Conservation (phyloP, 306 rosid genomes). For the Vigna nakashimae region DNA sequence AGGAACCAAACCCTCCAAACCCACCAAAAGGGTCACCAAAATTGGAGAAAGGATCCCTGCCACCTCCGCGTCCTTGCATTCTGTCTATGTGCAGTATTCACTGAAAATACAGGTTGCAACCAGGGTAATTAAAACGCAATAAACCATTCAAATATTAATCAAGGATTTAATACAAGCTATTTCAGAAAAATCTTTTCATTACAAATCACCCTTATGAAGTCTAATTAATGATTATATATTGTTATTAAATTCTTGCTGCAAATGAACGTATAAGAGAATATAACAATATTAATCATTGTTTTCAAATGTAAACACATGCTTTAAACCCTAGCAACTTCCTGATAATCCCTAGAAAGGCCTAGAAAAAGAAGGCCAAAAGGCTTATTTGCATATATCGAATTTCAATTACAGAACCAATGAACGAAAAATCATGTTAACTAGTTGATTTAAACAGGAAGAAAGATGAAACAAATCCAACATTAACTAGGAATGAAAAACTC, state of each 20-base stretch:
- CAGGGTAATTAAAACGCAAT: background rate
- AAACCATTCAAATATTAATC: background rate
- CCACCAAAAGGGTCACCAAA: slow-evolving; percentile 70
- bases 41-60: slow-evolving; percentile 58
- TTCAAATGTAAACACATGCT: background rate
- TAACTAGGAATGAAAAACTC: background rate
- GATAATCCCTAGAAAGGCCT: background rate
- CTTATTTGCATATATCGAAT: background rate
- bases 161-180: background rate
- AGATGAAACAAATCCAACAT: background rate
- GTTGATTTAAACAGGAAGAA: background rate
- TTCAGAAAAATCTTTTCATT: background rate
- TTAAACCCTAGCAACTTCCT: slow-evolving; percentile 12
- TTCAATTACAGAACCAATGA: slow-evolving; percentile 11
- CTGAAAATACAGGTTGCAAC: slow-evolving; percentile 22
- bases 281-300: background rate
- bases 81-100: slow-evolving; percentile 43
- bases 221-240: background rate
- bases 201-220: background rate
- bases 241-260: background rate
- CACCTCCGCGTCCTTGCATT: slow-evolving; percentile 74
- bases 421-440: background rate
- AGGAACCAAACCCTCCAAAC: slow-evolving; percentile 69
- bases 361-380: background rate
- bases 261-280: background rate